Base-by-base conservation (phyloP, 106 monocot species). In the Dendrobium officinale region DNA sequence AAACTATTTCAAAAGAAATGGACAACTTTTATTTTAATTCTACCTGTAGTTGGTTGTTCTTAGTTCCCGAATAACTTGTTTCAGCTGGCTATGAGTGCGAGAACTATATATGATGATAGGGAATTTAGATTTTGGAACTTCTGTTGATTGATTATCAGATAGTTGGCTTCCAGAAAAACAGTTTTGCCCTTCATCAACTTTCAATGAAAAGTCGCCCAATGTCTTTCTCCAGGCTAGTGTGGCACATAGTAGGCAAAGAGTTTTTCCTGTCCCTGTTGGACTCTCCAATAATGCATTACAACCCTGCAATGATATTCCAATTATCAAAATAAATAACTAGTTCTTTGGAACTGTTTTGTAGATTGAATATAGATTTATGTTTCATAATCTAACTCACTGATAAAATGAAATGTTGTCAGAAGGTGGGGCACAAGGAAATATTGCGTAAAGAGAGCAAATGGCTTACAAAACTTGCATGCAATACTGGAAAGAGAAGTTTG, bases 201-300 rank as follows among this genome's bases (percentile, higher is more conserved):
- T 51, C 26, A 83, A 80, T 40, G 85, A 83, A 72, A 95, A 95
- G 18, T 82, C 81, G 1, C 92, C 92, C 19, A 95, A 79, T 20
- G 81, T 92, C 82, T 84, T 92, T 83, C 98, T 87, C 98, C 98
- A 98, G 2, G 98, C 98, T 77, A 98, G 72, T 4, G 95, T 86
- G 15, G 98, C 90, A 76, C 98, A 98, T 3, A 98, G 80, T 40
- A 98, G 82, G 86, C 95, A 88, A 75, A 98, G 79, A 20, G 98
- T 98, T 78, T 98, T 98, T 68, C 98, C 98, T 42, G 95, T 98
- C 29, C 98, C 98, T 0, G 97, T 98, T 10, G 97, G 97, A 74
- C 94, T 94, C 89, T 98, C 97, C 81, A 98, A 78, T 80, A 95
- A 88, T 75, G 97, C 97, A 81, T 95, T 92, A 48, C 87, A 87